phyloP scores from a whole-genome alignment of 345 rosid genomes.

The Hirschfeldia incana region DNA sequence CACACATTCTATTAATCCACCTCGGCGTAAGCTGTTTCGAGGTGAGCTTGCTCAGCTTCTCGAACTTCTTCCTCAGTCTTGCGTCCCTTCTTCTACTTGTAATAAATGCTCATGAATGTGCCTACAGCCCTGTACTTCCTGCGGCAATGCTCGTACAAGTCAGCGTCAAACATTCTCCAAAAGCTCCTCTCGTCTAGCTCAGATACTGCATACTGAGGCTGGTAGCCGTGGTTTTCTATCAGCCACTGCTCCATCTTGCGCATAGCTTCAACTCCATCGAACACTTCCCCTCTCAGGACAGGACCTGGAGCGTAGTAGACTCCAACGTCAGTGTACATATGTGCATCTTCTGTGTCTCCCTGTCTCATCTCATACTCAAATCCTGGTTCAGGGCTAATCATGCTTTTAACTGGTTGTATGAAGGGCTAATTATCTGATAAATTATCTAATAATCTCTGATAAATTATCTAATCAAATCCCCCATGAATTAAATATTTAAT shows the following conservation, averaged over 20 bases:
- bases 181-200: slow-evolving; percentile 74
- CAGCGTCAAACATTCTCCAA: slow-evolving; percentile 58
- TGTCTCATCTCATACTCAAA: too few relatives aligned
- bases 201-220: slow-evolving; percentile 87
- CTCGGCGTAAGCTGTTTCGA: slow-evolving; percentile 46
- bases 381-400: too few relatives aligned
- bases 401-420: too few relatives aligned
- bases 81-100: slow-evolving; percentile 90
- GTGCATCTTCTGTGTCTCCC: slow-evolving; percentile 38
- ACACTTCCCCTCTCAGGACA: slow-evolving; percentile 81
- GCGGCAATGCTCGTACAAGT: slow-evolving; percentile 61
- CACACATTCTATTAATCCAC: not conserved
- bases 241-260: slow-evolving; percentile 45
- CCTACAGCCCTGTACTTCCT: slow-evolving; percentile 79
- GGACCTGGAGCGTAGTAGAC: slow-evolving; percentile 87
- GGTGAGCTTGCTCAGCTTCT: slow-evolving; percentile 79
- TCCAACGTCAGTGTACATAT: slow-evolving; percentile 91
- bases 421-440: too few relatives aligned
- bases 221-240: slow-evolving; percentile 80
- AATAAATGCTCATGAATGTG: slow-evolving; percentile 89
- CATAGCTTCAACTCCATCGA: slow-evolving; percentile 66
- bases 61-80: slow-evolving; percentile 94
- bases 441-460: too few relatives aligned
- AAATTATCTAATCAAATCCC: too few relatives aligned
- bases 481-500: too few relatives aligned